Base-by-base conservation (phyloP, 306 rosid genomes). In the Corylus americana region DNA sequence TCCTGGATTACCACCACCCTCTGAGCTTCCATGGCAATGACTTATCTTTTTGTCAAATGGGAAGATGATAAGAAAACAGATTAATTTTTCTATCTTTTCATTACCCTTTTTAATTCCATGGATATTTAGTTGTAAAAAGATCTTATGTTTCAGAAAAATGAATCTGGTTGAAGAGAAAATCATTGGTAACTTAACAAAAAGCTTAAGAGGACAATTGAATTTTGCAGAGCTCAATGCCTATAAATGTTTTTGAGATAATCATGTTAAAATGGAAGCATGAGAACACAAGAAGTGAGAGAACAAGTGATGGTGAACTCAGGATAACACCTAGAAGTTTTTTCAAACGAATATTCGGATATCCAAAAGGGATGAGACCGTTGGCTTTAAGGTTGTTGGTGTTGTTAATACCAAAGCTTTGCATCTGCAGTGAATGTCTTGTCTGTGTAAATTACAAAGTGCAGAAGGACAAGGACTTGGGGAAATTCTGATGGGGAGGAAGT, bases 1-100 rank as follows among this genome's bases (percentile, higher is more conserved):
- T 92, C 98, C 57, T 88, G 86, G 76, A 94, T 88, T 86, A 90
- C 91, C 76, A 90, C 88, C 55, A 92, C 91, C 55, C 81, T 89
- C 77, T 90, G 84, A 1, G 29, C 74, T 55, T 42, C 92, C 82
- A 87, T 84, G 12, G 67, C 53, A 29, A 13, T 74, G 13, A 73
- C 57, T 39, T 5, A 45, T 37, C n/a, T 49, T 16, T 25, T 62
- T 47, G 12, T 63, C 39, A 9, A 62, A 64, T 51, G 10, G 66
- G 12, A 16, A 9, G 72, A 42, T 9, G 8, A 5, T 10, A 20
- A 31, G 45, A 64, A 61, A 62, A 31, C 37, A 5, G 39, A 55
- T 17, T 7, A 17, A 55, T 16, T 55, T 7, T 55, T 18, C 59
- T 2, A 55, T 17, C 25, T 55, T 55, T 8, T 9, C 1, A 50